Evolutionary conservation across 805 yeast species (phyloP), one percentile per base, ranked within the genome.

Genomic region (Candida sphagnicola): DNA sequence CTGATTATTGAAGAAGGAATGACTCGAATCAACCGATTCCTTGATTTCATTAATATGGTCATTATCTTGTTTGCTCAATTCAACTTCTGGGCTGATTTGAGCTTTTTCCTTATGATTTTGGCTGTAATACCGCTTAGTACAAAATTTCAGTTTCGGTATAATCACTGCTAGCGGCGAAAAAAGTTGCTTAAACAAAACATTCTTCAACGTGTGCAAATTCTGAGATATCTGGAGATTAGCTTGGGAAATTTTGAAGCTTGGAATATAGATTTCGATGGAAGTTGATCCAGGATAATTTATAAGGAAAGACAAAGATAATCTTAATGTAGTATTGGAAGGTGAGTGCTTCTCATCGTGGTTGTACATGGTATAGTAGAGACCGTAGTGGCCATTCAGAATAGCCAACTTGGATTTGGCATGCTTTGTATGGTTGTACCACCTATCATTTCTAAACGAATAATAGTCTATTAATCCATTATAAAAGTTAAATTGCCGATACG

Each of bases 331-430:
- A 17, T 40, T 42, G 16, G 29, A 8, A 8, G 29, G 15, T 5
- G 29, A 13, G n/a, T 32, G 6, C 13, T 41, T 43, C 26, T 49
- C 57, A 38, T 68, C 73, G 30, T 58, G 62, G 43, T 60, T 62
- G 48, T 59, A 65, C 35, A 68, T 58, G 5, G 70, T 56, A 40
- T 57, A 68, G 44, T 68, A 68, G 15, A 68, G 48, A 1, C 73
- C 74, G 44, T 66, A 68, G 40, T 68, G 74, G n/a, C 74, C 74
- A 16, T 47, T 42, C 37, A 54, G 59, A 13, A 67, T 62, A 12
- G 56, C 47, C 37, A 65, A 51, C 35, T 44, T 51, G n/a, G 43
- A 39, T 18, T 38, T 38, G 14, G 50, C 38, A 3, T 46, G 42
- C 10, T 35, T 40, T 17, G 55, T 49, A 16, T 55, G 55, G 38